Conservation (phyloP, 176 grass and related monocot species). For the Oryza meyeriana region DNA sequence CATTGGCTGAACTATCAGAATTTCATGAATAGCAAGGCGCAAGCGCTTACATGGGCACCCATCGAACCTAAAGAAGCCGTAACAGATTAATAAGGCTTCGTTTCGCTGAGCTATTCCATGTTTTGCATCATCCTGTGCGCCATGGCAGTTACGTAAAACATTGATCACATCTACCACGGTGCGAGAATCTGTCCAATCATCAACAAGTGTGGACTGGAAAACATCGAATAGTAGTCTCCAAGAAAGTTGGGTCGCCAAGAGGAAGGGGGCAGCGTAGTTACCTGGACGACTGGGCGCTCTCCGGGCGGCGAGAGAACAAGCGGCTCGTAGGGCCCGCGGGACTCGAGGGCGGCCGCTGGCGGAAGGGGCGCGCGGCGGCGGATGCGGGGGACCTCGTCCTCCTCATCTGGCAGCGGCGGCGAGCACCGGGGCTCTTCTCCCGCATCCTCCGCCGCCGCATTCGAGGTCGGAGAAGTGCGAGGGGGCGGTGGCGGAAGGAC, state of each 20-base stretch:
- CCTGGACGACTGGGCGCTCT: conserved; percentile 65
- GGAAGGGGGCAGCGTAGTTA: conserved; percentile 1
- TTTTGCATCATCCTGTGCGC: too few species aligned
- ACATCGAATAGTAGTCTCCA: background rate
- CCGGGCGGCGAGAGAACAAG: conserved; percentile 63
- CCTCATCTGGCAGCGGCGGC: background rate
- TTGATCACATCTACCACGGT: too few species aligned
- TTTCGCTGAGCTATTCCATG: too few species aligned
- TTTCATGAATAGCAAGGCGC: too few species aligned
- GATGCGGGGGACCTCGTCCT: conserved; percentile 15
- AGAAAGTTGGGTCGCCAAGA: background rate
- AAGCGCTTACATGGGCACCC: too few species aligned
- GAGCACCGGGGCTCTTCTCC: background rate
- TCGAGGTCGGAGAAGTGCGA: conserved; percentile 6
- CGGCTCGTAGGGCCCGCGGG: conserved; percentile 70
- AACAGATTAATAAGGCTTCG: too few species aligned
- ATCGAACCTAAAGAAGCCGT: too few species aligned
- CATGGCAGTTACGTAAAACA: too few species aligned
- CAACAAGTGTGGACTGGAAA: background rate
- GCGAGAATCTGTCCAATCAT: background rate
- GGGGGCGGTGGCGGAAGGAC: background rate
- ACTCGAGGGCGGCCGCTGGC: conserved; percentile 28
- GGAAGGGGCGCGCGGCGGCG: conserved; percentile 31
- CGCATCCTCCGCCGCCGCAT: background rate
- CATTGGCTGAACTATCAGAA: too few species aligned